Base-by-base conservation (phyloP, 2,329 filamentous ascomycete genomes). In the Ceratocystis huliohia region DNA sequence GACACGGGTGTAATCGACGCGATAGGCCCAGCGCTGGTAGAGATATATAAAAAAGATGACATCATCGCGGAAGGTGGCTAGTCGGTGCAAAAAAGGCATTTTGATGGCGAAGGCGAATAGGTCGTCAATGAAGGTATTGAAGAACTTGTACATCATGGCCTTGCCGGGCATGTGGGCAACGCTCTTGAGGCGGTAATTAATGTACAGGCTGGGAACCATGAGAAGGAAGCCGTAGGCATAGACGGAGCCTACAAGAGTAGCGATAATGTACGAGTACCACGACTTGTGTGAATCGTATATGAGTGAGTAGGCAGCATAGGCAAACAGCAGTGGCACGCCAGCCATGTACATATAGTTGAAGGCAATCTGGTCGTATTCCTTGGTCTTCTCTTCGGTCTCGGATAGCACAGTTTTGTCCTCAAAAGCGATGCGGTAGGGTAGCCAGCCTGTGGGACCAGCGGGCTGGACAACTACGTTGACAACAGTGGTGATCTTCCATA, bases 91-190 rank as follows among this genome's bases (percentile, higher is more conserved):
- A 69, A 92, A 85, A 0, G 94, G 94, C 94, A 99, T 99, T 79
- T 97, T 97, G 80, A 99, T 96, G 48, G 94, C 99, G 73, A 97
- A 99, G 1, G 94, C 94, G 74, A 99, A 99, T 41, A 99, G 81
- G 74, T 99, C 94, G 76, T 99, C 94, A 75, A 99, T 97, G 75
- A 99, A 99, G 4, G 94, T 97, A 79, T 97, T 96, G 70, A 97
- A 80, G 78, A 96, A 96, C 79, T 97, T 96, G 83, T 96, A 96
- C 75, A 87, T 93, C 91, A 99, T 94, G 61, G 94, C 91, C 78
- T 91, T 93, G 71, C 83, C 90, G 1, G 94, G 92, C 93, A 99
- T 96, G 78, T 99, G 94, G 10, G 94, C 94, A 44, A 97, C 90
- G 71, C 86, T 88, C 82, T 93, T 96, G 71, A 99, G 84, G 13